These are phyloP conservation scores for Aureobasidium sp. DNA, from an alignment of 2,329 filamentous ascomycete species.

Conservation along the genomic window DNA sequence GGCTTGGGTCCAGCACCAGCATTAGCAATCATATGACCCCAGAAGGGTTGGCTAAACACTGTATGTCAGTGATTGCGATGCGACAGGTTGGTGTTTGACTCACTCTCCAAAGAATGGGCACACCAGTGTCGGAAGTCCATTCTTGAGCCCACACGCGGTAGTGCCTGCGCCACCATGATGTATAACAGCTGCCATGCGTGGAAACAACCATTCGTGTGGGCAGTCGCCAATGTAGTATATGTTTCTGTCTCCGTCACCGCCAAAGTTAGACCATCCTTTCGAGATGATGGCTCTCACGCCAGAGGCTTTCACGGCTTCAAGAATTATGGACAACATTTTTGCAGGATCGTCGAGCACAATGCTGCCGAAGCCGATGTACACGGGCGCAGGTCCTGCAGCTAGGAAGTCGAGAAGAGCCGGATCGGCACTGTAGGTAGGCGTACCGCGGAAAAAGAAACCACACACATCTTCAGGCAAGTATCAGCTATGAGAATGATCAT, in stretches of 20 bases:
- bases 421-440: conserved; percentile 59
- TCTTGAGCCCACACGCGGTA: conserved; percentile 48
- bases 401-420: conserved; percentile 61
- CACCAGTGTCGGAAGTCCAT: conserved; percentile 47
- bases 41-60: conserved; percentile 41
- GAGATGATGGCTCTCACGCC: conserved; percentile 50
- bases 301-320: conserved; percentile 56
- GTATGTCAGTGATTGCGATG: neutral
- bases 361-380: conserved; percentile 78
- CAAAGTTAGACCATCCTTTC: conserved; percentile 47
- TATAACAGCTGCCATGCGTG: conserved; percentile 49
- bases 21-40: conserved; percentile 46
- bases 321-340: conserved; percentile 62
- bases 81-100: neutral
- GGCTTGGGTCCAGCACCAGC: conserved; percentile 45
- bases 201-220: conserved; percentile 54
- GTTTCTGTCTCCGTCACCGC: conserved; percentile 34
- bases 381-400: conserved; percentile 59
- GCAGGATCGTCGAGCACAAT: conserved; percentile 75
- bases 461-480: conserved; percentile 30
- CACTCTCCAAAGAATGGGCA: conserved; percentile 52
- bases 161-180: conserved; percentile 58
- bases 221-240: conserved; percentile 49
- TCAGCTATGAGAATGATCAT: neutral
- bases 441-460: conserved; percentile 69